phyloP scores from a whole-genome alignment of 2,329 filamentous ascomycete species.

The Cordyceps farinosa region DNA sequence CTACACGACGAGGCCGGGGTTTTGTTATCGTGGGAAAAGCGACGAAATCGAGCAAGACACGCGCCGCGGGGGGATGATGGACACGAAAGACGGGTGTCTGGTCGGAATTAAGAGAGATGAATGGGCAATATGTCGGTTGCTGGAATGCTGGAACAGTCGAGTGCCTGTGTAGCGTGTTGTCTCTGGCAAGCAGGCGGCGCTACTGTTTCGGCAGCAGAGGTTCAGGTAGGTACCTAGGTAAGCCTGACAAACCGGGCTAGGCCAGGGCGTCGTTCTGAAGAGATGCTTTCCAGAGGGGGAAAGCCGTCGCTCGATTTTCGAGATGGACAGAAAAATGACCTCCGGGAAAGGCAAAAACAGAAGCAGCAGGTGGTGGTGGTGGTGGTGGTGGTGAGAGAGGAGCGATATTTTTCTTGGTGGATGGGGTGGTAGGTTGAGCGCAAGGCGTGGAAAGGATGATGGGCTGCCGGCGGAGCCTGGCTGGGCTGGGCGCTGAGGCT shows the following conservation, averaged over 20 bases:
- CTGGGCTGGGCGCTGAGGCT: background rate
- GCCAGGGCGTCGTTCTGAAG: too few relatives aligned
- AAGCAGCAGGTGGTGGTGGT: background rate
- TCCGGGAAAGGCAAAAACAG: background rate
- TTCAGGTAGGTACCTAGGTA: too few relatives aligned
- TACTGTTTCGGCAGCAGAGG: background rate
- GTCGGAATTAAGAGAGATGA: background rate
- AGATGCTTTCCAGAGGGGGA: background rate
- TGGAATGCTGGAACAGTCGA: constrained; percentile 21
- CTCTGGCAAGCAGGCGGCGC: background rate
- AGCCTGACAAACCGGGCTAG: too few relatives aligned
- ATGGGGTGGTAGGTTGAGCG: background rate
- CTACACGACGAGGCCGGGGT: background rate
- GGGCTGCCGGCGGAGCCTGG: background rate
- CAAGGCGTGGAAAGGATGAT: background rate
- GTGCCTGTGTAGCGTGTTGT: background rate
- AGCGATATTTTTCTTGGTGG: background rate
- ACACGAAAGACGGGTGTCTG: background rate
- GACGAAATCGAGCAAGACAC: constrained; percentile 11
- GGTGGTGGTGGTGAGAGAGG: background rate
- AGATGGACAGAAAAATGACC: background rate
- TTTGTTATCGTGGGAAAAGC: constrained; percentile 9
- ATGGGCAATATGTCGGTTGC: constrained; percentile 1
- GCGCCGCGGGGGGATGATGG: background rate
- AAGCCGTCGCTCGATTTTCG: background rate